phyloP scores from a whole-genome alignment of 2,329 filamentous ascomycete genomes.

The Aspergillus chevalieri region DNA sequence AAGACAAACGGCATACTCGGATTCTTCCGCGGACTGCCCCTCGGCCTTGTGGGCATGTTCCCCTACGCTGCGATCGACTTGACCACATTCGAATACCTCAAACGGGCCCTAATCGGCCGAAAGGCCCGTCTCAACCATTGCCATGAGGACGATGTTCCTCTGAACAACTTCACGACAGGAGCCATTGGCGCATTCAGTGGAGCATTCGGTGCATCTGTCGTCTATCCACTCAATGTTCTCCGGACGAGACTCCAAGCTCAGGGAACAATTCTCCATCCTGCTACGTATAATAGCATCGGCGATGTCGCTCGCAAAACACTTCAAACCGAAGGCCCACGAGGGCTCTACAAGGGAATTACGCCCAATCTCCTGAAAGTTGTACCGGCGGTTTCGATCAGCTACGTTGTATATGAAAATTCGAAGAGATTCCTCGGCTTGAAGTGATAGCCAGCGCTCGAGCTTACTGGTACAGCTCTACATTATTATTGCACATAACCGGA shows the following conservation, averaged over 20 bases:
- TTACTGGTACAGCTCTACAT: not conserved
- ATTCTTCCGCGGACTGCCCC: constrained; percentile 87
- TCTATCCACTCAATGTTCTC: constrained; percentile 91
- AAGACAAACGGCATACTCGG: constrained; percentile 64
- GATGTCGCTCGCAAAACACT: constrained; percentile 84
- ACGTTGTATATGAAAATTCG: constrained; percentile 86
- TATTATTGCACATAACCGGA: not conserved
- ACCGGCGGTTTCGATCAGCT: constrained; percentile 90
- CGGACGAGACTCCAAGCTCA: constrained; percentile 89
- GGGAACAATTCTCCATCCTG: constrained; percentile 83
- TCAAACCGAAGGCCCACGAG: constrained; percentile 72
- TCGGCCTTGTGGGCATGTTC: constrained; percentile 94
- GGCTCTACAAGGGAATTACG: constrained; percentile 89
- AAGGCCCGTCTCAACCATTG: constrained; percentile 64
- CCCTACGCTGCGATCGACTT: constrained; percentile 96
- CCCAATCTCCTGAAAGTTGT: constrained; percentile 95
- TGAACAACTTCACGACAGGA: constrained; percentile 77
- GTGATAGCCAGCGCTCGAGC: constrained; percentile 20
- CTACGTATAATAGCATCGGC: constrained; percentile 83
- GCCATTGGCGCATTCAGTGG: constrained; percentile 87
- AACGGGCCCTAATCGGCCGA: constrained; percentile 63
- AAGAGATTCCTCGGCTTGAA: constrained; percentile 61
- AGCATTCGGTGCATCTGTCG: constrained; percentile 83
- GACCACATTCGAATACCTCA: constrained; percentile 89
- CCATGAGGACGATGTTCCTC: constrained; percentile 74